A percentile compares a stretch with the other conserved stretches of the same genome.
phyloP scores from a whole-genome alignment of 2,329 filamentous ascomycete species.

The Fusarium citri region DNA sequence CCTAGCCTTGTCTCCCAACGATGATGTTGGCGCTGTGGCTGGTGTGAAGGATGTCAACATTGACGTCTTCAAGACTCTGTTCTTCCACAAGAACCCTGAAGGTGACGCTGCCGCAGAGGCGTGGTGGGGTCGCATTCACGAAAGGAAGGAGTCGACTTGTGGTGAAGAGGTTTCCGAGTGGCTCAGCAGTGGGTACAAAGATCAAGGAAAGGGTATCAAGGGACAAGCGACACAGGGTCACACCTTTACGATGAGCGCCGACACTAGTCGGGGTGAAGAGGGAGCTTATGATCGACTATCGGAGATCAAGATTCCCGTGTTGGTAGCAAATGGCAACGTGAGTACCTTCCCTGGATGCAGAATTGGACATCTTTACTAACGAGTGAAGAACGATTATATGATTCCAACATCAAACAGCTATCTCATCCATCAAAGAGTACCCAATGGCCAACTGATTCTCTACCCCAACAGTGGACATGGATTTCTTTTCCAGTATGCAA shows the following conservation, averaged over 20 bases:
- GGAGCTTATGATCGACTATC: neutral
- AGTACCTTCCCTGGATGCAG: neutral
- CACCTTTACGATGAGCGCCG: neutral
- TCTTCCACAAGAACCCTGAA: neutral
- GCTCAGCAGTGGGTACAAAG: neutral
- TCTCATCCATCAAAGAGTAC: neutral
- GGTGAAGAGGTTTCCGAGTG: neutral
- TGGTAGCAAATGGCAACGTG: conserved; percentile 6
- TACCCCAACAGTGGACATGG: conserved; percentile 16
- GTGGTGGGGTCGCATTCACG: conserved; percentile 9
- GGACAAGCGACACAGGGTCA: neutral
- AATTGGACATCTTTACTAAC: neutral
- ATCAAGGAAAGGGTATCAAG: neutral
- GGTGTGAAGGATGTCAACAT: conserved; percentile 3
- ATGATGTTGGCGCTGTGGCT: neutral
- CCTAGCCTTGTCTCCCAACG: neutral
- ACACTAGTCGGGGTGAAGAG: neutral
- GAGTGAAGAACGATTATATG: conserved; percentile 9
- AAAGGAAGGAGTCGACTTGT: neutral
- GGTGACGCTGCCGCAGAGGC: conserved; percentile 12
- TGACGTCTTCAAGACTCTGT: conserved; percentile 11
- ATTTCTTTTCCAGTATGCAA: conserved; percentile 15
- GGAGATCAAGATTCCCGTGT: neutral
- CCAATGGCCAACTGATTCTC: conserved; percentile 7
- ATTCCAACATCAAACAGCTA: conserved; percentile 19